Evolutionary conservation across 192 early-diverging fungal genomes (phyloP), one percentile per base, ranked within the genome.

Genomic region (Obelidium mucronatum): DNA sequence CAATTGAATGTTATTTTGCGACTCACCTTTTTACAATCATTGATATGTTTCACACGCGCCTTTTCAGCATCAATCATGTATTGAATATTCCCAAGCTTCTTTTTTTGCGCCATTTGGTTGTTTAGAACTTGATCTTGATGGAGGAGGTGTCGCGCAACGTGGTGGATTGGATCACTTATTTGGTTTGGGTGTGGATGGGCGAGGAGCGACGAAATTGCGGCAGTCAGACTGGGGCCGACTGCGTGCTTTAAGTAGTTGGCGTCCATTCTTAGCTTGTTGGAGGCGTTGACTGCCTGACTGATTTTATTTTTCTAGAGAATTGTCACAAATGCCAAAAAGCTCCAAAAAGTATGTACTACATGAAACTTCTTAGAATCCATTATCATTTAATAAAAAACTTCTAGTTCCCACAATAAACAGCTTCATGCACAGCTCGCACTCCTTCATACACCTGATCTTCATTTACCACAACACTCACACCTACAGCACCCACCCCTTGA

Each of bases 231-330:
- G 22, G 76, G 76, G 36, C 76, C 76, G 42, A 77, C 48, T 8
- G 76, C 55, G 37, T 68, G 67, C 40, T 77, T 77, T 8, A 77
- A 40, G 59, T 77, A 77, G 67, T 77, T 77, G 2, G 76, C 31
- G 58, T 77, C 76, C 76, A 77, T 77, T 74, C 31, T 36, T 35
- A n/a, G n/a, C n/a, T n/a, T n/a, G n/a, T n/a, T n/a, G n/a, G n/a
- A n/a, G n/a, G n/a, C n/a, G n/a, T n/a, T n/a, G n/a, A n/a, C n/a
- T n/a, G n/a, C n/a, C n/a, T n/a, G n/a, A n/a, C n/a, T n/a, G n/a
- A n/a, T n/a, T n/a, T n/a, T n/a, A n/a, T n/a, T n/a, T n/a, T n/a
- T n/a, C n/a, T n/a, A n/a, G n/a, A n/a, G n/a, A n/a, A n/a, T n/a
- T n/a, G n/a, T n/a, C n/a, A n/a, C n/a, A n/a, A n/a, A n/a, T n/a